Base-by-base conservation (phyloP, 2,329 filamentous ascomycete genomes). In the Pseudogymnoascus sp. region DNA sequence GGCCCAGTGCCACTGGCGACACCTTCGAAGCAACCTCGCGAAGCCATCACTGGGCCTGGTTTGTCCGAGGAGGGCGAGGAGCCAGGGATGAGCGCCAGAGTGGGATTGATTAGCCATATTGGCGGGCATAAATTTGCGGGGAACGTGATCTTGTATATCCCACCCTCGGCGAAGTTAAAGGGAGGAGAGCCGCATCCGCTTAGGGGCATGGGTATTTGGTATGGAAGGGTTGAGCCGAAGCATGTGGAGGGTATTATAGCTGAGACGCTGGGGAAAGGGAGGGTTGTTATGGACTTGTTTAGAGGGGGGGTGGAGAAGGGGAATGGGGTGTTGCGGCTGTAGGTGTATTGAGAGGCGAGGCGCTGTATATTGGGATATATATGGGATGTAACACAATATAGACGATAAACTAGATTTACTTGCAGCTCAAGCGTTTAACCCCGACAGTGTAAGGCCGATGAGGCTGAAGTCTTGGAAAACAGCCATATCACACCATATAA, bases 81-180 rank as follows among this genome's bases (percentile, higher is more conserved):
- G 6, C 68, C 69, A 11, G 54, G 67, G 14, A 70, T 65, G 5
- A 77, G 80, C 0, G 88, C 86, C 1, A 78, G 86, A 59, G 82
- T 93, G 0, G 90, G 84, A 0, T 71, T 88, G 63, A 89, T 93
- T 63, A 91, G 87, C 66, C 91, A 96, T 70, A 86, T 96, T 62
- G 90, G 90, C 0, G 91, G 91, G 0, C 91, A 96, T 75, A 93
- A 92, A 73, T 93, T 88, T 73, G 91, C 91, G 0, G 91, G 91
- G 1, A 96, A 96, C 73, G 83, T 93, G 37, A 91, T 95, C 59
- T 76, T 95, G 1, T 95, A 95, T 70, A 73, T 95, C 4, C 90
- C 91, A 4, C 87, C 86, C 0, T 71, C 71, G 0, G 65, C 78
- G 66, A 78, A 72, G 66, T 74, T 72, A 2, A 68, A 64, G 31